A percentile compares a stretch with the other conserved stretches of the same genome.
Conservation (phyloP, 1,284 basidiomycete species). For the Apiotrichum gracile region DNA sequence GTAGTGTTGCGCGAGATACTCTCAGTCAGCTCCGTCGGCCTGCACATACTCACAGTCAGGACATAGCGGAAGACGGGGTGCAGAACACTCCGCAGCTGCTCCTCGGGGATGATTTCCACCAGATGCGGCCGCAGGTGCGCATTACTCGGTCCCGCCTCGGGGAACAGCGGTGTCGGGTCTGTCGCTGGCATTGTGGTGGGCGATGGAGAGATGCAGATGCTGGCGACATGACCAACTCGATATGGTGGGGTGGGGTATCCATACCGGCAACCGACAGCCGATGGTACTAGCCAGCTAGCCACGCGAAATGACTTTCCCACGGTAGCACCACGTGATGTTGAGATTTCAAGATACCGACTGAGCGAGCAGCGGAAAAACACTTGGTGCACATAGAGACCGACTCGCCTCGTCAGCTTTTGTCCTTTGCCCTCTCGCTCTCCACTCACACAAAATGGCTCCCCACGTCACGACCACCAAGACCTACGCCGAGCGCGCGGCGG, state of each 20-base stretch:
- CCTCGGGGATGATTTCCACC: conserved; percentile 92
- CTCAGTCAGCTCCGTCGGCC: not conserved
- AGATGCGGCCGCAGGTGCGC: conserved; percentile 63
- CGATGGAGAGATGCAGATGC: not conserved
- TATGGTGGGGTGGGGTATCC: not conserved
- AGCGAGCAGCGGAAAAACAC: no score
- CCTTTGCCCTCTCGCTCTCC: not conserved
- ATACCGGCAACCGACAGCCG: not conserved
- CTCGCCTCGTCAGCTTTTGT: not conserved
- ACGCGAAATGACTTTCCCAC: not conserved
- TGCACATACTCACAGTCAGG: conserved; percentile 60
- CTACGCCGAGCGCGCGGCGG: conserved; percentile 61
- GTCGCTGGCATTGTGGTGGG: not conserved
- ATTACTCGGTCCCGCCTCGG: conserved; percentile 12
- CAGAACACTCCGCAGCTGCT: conserved; percentile 84
- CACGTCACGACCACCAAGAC: conserved; percentile 47
- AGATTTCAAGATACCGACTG: not conserved
- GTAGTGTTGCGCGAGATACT: conserved; percentile 94
- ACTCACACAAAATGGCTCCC: conserved; percentile 12
- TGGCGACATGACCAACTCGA: not conserved
- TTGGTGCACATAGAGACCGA: not conserved
- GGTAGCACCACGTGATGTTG: not conserved
- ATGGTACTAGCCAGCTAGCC: not conserved
- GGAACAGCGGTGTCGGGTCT: conserved; percentile 8
- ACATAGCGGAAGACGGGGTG: conserved; percentile 96